These are phyloP conservation scores for Ophiosphaerella narmari DNA, from an alignment of 2,329 filamentous ascomycete species.

Conservation along the genomic window DNA sequence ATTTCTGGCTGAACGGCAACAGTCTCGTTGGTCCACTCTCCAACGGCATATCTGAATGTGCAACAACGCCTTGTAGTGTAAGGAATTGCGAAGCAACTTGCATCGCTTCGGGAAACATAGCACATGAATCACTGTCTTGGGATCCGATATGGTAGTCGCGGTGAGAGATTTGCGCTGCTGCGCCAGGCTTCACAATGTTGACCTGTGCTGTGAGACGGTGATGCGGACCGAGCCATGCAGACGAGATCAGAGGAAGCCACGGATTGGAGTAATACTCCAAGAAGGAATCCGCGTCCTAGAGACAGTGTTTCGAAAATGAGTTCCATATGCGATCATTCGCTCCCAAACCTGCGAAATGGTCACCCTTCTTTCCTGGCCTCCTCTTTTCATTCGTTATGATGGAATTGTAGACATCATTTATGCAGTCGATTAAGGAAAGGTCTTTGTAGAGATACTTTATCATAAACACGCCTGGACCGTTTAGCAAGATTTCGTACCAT, in stretches of 20 bases:
- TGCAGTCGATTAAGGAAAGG: slow-evolving; percentile 32
- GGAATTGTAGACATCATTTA: slow-evolving; percentile 22
- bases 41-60: slow-evolving; percentile 64
- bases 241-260: slow-evolving; percentile 58
- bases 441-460: slow-evolving; percentile 49
- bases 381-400: slow-evolving; percentile 58
- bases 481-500: slow-evolving; percentile 62
- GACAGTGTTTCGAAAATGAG: slow-evolving; percentile 65
- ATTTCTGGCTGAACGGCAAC: slow-evolving; percentile 64
- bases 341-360: slow-evolving; percentile 63
- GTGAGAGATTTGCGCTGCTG: slow-evolving; percentile 61
- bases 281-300: slow-evolving; percentile 59
- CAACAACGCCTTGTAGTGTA: slow-evolving; percentile 67
- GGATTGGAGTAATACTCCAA: slow-evolving; percentile 64
- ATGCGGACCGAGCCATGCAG: slow-evolving; percentile 63
- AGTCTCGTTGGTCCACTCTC: slow-evolving; percentile 64
- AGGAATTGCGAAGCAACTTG: slow-evolving; percentile 62
- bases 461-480: slow-evolving; percentile 65
- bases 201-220: slow-evolving; percentile 67
- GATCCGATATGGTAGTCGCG: slow-evolving; percentile 70
- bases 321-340: slow-evolving; percentile 69
- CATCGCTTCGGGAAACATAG: slow-evolving; percentile 56
- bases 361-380: slow-evolving; percentile 52
- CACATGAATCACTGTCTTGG: slow-evolving; percentile 54
- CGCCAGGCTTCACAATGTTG: slow-evolving; percentile 65